Evolutionary conservation across 768 basidiomycete genomes (phyloP), one percentile per base, ranked within the genome.

Genomic region (Leucogyrophana mollusca): DNA sequence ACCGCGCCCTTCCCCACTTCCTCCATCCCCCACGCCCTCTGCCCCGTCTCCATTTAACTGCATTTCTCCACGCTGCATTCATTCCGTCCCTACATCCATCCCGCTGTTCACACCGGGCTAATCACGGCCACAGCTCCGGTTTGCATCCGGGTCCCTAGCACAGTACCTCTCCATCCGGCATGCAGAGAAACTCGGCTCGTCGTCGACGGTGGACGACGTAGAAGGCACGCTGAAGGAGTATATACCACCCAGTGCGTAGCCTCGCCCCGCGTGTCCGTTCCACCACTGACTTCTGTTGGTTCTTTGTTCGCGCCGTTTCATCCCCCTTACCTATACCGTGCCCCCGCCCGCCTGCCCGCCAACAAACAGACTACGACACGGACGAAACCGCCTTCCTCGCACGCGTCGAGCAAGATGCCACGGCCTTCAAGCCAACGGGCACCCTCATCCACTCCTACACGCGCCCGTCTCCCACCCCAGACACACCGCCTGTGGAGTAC

Each of bases 81-180:
- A 7, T 16, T 24, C 14, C 17, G 23, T 24, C 24, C 45, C 24
- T 39, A 20, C 33, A 16, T 9, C 40, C 6, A 43, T 11, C 25
- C 22, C 43, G 14, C 46, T 53, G 8, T 1, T n/a, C 21, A 13
- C n/a, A 23, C n/a, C 22, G 13, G 24, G 27, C 6, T 7, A 30
- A 30, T 13, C 13, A 30, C 27, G 7, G 13, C 27, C 13, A 3
- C 58, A 96, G 93, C 70, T 94, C 41, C 78, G 80, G 47, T 86
- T 96, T 66, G 78, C 95, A 1, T 96, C 94, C 1, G 94, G 94
- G 2, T 92, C 90, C 3, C 73, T 99, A 38, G 71, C 68, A 7
- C 86, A 87, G 58, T 91, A 81, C 60, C 78, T 99, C 25, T 70
- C 77, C 13, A 73, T 96, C 40, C 73, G 66, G 20, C 85, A 85